Evolutionary conservation across 2,329 filamentous ascomycete species (phyloP).

Genomic region (Ascochyta koolunga): DNA sequence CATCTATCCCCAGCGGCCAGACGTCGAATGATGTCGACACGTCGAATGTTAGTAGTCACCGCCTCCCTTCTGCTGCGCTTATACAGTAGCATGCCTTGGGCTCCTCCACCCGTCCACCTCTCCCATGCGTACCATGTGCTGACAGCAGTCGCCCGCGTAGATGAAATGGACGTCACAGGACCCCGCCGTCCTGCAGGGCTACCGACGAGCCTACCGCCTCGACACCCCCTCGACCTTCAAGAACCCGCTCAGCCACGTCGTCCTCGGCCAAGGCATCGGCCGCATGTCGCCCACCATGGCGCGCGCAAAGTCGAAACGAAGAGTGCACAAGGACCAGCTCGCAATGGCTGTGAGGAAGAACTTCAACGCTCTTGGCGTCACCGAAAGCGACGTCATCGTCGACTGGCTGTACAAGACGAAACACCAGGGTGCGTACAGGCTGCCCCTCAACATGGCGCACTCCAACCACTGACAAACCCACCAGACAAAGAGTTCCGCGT

Average conservation of each 20-base stretch:
- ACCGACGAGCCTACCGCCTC: constrained; percentile 75
- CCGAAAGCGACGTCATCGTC: constrained; percentile 83
- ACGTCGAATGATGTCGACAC: constrained; percentile 35
- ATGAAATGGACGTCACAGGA: constrained; percentile 73
- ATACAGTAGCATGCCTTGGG: neutral
- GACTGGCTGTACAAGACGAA: constrained; percentile 76
- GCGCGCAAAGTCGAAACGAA: constrained; percentile 65
- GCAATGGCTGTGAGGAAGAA: constrained; percentile 77
- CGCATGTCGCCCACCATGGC: constrained; percentile 78
- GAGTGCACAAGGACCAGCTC: constrained; percentile 75
- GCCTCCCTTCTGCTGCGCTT: constrained; percentile 11
- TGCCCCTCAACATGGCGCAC: neutral
- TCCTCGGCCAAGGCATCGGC: constrained; percentile 66
- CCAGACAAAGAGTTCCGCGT: constrained; percentile 56
- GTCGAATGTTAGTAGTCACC: constrained; percentile 41
- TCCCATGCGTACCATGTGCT: constrained; percentile 14
- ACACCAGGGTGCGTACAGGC: constrained; percentile 57
- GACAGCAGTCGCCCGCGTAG: constrained; percentile 39
- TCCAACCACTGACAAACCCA: constrained; percentile 10
- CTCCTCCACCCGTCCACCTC: neutral
- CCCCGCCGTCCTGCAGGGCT: constrained; percentile 71
- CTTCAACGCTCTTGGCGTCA: constrained; percentile 79
- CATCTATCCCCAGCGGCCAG: constrained; percentile 45
- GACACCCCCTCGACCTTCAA: constrained; percentile 73
- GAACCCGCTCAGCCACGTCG: constrained; percentile 55